Conservation (phyloP, 1,139 yeast species). For the Pneumocystis jirovecii region DNA sequence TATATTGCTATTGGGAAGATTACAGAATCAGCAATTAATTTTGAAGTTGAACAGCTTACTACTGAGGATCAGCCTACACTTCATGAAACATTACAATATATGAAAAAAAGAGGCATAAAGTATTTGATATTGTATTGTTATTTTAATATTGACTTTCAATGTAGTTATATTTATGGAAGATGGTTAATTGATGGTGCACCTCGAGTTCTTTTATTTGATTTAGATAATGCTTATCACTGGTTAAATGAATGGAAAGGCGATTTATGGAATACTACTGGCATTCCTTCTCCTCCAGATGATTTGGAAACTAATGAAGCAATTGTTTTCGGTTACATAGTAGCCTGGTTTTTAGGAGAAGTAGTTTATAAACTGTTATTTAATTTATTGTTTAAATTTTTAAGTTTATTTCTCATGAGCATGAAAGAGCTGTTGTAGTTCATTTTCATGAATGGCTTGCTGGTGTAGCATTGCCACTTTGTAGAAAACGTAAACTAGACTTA, state of each 20-base stretch:
- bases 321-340: conserved; percentile 78
- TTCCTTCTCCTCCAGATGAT: conserved; percentile 86
- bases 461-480: conserved; percentile 80
- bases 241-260: conserved; percentile 91
- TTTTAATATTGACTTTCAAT: background rate
- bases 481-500: conserved; percentile 81
- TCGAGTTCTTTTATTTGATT: conserved; percentile 72
- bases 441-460: conserved; percentile 99
- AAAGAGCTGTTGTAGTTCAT: conserved; percentile 82
- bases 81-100: conserved; percentile 50
- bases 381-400: background rate
- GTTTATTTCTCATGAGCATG: conserved; percentile 63
- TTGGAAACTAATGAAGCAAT: conserved; percentile 84
- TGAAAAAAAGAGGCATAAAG: conserved; percentile 66
- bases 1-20: conserved; percentile 45
- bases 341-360: conserved; percentile 87
- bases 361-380: background rate
- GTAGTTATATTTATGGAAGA: conserved; percentile 51
- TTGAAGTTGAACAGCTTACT: background rate
- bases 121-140: conserved; percentile 25
- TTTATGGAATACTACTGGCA: conserved; percentile 79
- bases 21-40: background rate
- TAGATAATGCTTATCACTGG: conserved; percentile 53
- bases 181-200: conserved; percentile 94
- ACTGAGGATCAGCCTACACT: conserved; percentile 38